Percentiles rank a stretch among this genome's conserved stretches.
These are phyloP conservation scores for Mortierella sp. DNA, from an alignment of 371 early-diverging fungal genomes.

Conservation along the genomic window DNA sequence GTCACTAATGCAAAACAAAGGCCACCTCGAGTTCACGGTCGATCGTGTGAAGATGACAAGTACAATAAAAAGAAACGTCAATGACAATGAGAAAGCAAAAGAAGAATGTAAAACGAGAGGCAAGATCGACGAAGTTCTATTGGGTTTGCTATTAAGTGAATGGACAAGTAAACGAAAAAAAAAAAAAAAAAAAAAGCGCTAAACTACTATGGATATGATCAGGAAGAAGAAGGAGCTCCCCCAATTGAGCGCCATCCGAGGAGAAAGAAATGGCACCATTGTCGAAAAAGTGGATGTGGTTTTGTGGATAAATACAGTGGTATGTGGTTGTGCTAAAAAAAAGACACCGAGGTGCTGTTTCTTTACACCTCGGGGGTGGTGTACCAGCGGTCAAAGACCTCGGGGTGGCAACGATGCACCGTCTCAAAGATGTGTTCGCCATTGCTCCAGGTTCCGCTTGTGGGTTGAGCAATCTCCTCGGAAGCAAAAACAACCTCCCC, in stretches of 20 bases:
- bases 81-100: too few relatives aligned
- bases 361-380: slow-evolving; percentile 11
- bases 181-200: too few relatives aligned
- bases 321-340: not conserved
- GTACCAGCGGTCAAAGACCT: slow-evolving; percentile 52
- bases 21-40: too few relatives aligned
- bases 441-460: slow-evolving; percentile 33
- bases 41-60: too few relatives aligned
- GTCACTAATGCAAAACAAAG: too few relatives aligned
- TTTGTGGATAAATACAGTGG: not conserved
- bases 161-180: not conserved
- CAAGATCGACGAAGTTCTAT: not conserved
- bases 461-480: not conserved
- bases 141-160: not conserved
- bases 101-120: too few relatives aligned
- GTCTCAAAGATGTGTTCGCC: slow-evolving; percentile 51
- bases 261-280: not conserved
- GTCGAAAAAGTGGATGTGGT: not conserved
- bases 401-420: slow-evolving; percentile 49
- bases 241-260: slow-evolving; percentile 1
- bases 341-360: not conserved
- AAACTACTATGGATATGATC: not conserved
- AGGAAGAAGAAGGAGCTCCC: not conserved
- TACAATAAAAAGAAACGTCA: too few relatives aligned
- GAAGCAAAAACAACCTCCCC: slow-evolving; percentile 27